Evolutionary conservation across 345 rosid genomes (phyloP).

Genomic region (Rubroshorea leprosula): DNA sequence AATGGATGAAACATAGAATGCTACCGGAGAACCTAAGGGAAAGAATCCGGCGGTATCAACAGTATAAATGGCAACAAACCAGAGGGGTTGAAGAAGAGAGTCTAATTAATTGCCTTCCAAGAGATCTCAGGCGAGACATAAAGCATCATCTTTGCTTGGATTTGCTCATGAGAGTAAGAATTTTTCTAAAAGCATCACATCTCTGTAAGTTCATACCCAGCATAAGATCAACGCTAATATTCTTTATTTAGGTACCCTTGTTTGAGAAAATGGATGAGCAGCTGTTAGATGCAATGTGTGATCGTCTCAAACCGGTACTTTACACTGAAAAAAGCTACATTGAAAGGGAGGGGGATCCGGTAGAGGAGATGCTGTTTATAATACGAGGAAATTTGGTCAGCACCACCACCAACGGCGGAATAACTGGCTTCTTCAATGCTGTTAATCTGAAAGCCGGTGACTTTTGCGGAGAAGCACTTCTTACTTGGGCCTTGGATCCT

Average conservation of each 20-base stretch:
- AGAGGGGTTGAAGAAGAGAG: constrained; percentile 74
- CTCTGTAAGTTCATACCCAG: neutral
- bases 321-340: constrained; percentile 51
- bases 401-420: constrained; percentile 64
- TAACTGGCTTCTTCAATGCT: constrained; percentile 56
- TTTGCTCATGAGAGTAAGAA: constrained; percentile 61
- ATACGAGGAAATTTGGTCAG: constrained; percentile 51
- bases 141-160: constrained; percentile 71
- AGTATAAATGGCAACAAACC: constrained; percentile 86
- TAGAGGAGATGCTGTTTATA: constrained; percentile 69
- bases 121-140: constrained; percentile 73
- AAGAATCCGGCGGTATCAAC: constrained; percentile 64
- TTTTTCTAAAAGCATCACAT: neutral
- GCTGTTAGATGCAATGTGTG: constrained; percentile 69
- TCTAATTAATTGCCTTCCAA: constrained; percentile 56
- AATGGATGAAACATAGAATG: constrained; percentile 86
- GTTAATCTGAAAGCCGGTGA: constrained; percentile 53
- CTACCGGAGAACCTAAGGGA: constrained; percentile 58
- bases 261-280: constrained; percentile 75
- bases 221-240: neutral
- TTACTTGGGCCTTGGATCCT: constrained; percentile 70
- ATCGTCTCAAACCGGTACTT: constrained; percentile 56
- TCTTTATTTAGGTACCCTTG: constrained; percentile 52
- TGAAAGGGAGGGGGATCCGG: constrained; percentile 62
- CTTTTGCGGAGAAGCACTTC: constrained; percentile 76